phyloP scores from a whole-genome alignment of 2,329 filamentous ascomycete species.

The Sporothrix dimorphospora region DNA sequence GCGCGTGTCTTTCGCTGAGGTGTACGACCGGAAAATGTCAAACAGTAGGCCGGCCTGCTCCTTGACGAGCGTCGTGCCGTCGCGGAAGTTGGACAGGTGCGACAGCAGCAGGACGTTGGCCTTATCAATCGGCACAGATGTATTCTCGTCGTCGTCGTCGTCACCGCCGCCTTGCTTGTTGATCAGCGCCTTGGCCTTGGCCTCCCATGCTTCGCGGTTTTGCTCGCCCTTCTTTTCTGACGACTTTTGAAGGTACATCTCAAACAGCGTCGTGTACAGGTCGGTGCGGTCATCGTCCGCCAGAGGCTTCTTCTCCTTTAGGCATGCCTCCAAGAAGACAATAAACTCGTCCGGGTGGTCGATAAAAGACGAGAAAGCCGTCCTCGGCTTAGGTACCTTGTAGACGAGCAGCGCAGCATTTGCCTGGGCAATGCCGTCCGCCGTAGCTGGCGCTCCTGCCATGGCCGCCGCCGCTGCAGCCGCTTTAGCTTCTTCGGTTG shows the following conservation, averaged over 20 bases:
- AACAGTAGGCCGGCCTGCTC: constrained; percentile 90
- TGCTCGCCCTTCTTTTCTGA: constrained; percentile 68
- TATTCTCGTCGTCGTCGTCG: constrained; percentile 55
- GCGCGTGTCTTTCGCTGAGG: constrained; percentile 84
- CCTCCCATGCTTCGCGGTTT: constrained; percentile 80
- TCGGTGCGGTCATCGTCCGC: constrained; percentile 77
- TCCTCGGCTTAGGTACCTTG: constrained; percentile 77
- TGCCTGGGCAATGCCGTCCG: constrained; percentile 40
- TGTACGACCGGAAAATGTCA: constrained; percentile 97
- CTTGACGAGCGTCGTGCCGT: constrained; percentile 88
- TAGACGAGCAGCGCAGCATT: constrained; percentile 59
- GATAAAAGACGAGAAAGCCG: constrained; percentile 94
- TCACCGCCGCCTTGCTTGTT: constrained; percentile 52
- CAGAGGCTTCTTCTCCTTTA: constrained; percentile 67
- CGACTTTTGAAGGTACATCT: constrained; percentile 95
- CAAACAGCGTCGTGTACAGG: constrained; percentile 91
- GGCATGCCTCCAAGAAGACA: constrained; percentile 84
- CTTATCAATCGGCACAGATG: constrained; percentile 84
- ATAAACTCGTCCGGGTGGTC: constrained; percentile 93
- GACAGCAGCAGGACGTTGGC: constrained; percentile 93
- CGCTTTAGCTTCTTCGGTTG: not conserved
- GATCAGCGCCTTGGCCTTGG: constrained; percentile 86
- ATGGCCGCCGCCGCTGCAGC: not conserved
- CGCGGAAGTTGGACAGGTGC: constrained; percentile 84
- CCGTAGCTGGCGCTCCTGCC: not conserved